These are phyloP conservation scores for Epicoccum sorghinum DNA, from an alignment of 2,329 filamentous ascomycete species.

Conservation along the genomic window DNA sequence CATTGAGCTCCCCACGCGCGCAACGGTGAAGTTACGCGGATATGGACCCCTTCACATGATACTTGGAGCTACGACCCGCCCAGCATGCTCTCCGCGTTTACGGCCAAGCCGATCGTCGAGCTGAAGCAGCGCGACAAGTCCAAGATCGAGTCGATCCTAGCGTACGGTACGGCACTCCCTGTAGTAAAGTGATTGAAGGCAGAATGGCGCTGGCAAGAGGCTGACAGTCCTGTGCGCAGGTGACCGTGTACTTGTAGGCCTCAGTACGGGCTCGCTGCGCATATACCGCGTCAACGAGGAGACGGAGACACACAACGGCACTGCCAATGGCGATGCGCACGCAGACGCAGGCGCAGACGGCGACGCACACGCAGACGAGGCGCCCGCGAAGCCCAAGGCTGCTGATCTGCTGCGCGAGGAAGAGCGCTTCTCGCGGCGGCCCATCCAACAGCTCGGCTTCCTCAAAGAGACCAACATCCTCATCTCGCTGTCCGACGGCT, in stretches of 20 bases:
- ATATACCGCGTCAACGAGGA: slow-evolving; percentile 88
- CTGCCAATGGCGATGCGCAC: slow-evolving; percentile 17
- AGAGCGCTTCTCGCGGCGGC: slow-evolving; percentile 89
- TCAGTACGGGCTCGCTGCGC: slow-evolving; percentile 86
- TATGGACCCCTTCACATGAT: slow-evolving; percentile 22
- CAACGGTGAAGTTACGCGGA: slow-evolving; percentile 24
- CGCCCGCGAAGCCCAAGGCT: slow-evolving; percentile 50
- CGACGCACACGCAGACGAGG: slow-evolving; percentile 25
- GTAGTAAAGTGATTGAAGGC: no score
- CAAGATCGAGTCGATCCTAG: slow-evolving; percentile 93
- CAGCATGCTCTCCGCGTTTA: slow-evolving; percentile 94
- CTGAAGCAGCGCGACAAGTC: slow-evolving; percentile 94
- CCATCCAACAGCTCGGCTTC: slow-evolving; percentile 91
- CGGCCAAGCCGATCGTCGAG: slow-evolving; percentile 94
- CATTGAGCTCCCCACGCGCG: neutral
- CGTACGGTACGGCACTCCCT: slow-evolving; percentile 68
- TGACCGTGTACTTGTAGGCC: slow-evolving; percentile 87
- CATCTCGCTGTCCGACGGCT: slow-evolving; percentile 86
- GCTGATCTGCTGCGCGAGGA: slow-evolving; percentile 89
- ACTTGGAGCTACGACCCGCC: slow-evolving; percentile 1
- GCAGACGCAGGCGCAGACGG: slow-evolving; percentile 23
- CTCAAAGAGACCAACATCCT: slow-evolving; percentile 95
- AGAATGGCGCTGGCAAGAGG: neutral
- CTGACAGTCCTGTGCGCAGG: slow-evolving; percentile 56
- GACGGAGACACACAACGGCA: slow-evolving; percentile 41